Base-by-base conservation (phyloP, 345 rosid species). In the Barbarea vulgaris region DNA sequence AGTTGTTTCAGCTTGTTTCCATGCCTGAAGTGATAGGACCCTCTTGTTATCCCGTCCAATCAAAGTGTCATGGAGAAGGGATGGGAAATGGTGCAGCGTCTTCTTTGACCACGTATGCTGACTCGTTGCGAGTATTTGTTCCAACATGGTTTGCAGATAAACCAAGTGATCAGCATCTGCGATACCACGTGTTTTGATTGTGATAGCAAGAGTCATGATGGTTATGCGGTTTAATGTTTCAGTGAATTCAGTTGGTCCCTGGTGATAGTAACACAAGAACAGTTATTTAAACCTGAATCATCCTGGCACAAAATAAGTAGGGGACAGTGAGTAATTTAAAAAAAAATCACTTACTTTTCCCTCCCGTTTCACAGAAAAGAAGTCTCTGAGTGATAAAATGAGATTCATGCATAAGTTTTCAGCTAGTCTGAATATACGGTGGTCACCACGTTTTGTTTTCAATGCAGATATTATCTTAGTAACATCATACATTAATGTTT, bases 171-270 rank as follows among this genome's bases (percentile, higher is more conserved):
- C 99, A 78, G 99, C 96, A 82, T 95, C 98, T 6, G 99, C 90
- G 70, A 92, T 90, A 75, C 99, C 99, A 31, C 99, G 94, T 51
- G 99, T 95, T 83, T 92, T 95, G 66, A 92, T 88, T 37, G 92
- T 84, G 81, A 95, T 90, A 72, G 98, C 97, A 64, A 95, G 97
- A 76, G 93, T 92, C 63, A 92, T 84, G 74, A 95, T 72, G 18
- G 93, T 92, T 75, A 89, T 75, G 65, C 99, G 89, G 73, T 95
- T 95, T 81, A 95, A 75, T 60, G 99, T 92, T 83, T 95, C 98
- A 25, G 99, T 95, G 86, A 95, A 95, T 69, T 95, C 99, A 63
- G 91, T 93, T 39, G 99, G 96, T 41, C 99, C 98, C 98, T 92
- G 86, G 77, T 84, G 78, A 79, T 39, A 72, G 24, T 73, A 24